Percentiles rank a stretch among this genome's conserved stretches.
phyloP scores from a whole-genome alignment of 208 protist species.

The Leishmania arabica region DNA sequence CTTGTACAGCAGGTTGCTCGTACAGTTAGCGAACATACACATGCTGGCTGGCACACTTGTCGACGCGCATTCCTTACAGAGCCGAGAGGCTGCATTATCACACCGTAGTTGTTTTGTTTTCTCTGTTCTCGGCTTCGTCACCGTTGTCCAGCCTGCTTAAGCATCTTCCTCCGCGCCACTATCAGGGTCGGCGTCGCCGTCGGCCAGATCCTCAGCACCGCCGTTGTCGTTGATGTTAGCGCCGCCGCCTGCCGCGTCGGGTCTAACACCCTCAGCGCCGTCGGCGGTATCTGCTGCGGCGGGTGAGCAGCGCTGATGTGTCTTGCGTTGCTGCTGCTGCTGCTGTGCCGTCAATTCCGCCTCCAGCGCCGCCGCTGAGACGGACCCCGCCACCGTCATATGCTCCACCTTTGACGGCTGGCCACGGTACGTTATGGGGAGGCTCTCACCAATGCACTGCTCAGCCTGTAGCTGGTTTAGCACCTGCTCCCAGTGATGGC shows the following conservation, averaged over 20 bases:
- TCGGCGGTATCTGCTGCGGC: background rate
- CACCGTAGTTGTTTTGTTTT: background rate
- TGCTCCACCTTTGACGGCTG: constrained; percentile 33
- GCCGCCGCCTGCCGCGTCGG: constrained; percentile 1
- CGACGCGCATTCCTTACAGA: background rate
- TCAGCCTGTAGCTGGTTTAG: constrained; percentile 58
- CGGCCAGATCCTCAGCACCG: background rate
- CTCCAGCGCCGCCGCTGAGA: constrained; percentile 37
- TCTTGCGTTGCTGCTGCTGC: background rate
- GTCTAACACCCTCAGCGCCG: background rate
- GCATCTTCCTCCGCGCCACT: constrained; percentile 21
- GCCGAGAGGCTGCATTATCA: background rate
- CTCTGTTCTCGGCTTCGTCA: background rate
- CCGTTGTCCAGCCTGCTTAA: constrained; percentile 13
- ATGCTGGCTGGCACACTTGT: background rate
- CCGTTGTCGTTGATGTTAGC: background rate
- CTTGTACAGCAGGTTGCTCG: background rate
- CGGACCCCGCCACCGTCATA: constrained; percentile 32
- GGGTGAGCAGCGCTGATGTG: background rate
- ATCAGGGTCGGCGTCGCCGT: background rate
- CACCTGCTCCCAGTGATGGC: constrained; percentile 75
- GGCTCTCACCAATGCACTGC: constrained; percentile 58
- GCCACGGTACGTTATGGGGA: constrained; percentile 66
- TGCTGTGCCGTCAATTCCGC: constrained; percentile 22
- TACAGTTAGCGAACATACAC: background rate